phyloP scores from a whole-genome alignment of 495 filamentous ascomycete genomes.

The Hyaloscypha variabilis region DNA sequence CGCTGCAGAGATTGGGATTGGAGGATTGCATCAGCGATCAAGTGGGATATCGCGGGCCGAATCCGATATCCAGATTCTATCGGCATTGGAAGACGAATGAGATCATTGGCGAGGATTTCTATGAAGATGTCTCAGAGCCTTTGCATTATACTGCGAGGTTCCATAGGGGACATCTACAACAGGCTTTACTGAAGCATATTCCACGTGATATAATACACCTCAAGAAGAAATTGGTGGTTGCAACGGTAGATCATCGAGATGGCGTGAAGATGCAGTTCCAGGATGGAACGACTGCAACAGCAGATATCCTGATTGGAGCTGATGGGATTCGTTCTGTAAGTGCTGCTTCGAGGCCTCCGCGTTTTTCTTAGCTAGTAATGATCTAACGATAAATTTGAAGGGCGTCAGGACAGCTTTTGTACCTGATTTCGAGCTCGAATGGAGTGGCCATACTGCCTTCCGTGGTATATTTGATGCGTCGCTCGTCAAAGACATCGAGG shows the following conservation, averaged over 20 bases:
- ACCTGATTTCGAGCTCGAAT: conserved; percentile 42
- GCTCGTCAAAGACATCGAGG: conserved; percentile 40
- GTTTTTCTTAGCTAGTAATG: background rate
- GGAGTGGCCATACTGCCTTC: conserved; percentile 49
- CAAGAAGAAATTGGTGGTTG: conserved; percentile 30
- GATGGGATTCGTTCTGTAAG: conserved; percentile 38
- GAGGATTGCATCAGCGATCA: conserved; percentile 43
- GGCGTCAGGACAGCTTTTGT: conserved; percentile 40
- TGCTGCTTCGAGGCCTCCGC: background rate
- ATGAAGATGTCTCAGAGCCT: conserved; percentile 39
- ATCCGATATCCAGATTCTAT: conserved; percentile 37
- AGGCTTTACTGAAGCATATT: conserved; percentile 45
- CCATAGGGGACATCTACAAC: conserved; percentile 49
- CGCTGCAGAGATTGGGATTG: conserved; percentile 48
- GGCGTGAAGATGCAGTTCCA: conserved; percentile 33
- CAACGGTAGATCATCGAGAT: conserved; percentile 18
- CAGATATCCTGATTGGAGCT: conserved; percentile 38
- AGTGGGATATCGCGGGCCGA: conserved; percentile 43
- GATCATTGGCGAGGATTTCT: conserved; percentile 43
- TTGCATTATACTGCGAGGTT: conserved; percentile 50
- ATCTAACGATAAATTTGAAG: conserved; percentile 9
- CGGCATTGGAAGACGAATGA: conserved; percentile 49
- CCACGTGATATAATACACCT: conserved; percentile 37
- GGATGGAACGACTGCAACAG: conserved; percentile 32
- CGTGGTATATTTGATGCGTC: conserved; percentile 47